phyloP scores from a whole-genome alignment of 2,329 filamentous ascomycete genomes.

The Claviceps paspali region DNA sequence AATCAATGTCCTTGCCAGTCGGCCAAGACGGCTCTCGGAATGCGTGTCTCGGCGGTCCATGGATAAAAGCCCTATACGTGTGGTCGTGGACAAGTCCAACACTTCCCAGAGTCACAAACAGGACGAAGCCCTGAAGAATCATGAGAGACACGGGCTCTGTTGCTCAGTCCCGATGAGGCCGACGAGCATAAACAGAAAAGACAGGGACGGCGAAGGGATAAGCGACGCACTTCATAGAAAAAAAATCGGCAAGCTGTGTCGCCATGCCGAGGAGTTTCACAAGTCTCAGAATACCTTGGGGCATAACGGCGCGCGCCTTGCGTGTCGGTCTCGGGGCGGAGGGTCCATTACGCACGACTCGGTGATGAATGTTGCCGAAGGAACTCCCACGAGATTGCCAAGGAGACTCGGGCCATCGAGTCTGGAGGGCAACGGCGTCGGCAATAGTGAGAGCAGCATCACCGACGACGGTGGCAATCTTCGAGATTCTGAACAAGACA shows the following conservation, averaged over 20 bases:
- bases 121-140: not conserved
- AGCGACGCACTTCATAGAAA: conserved; percentile 9
- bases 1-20: conserved; percentile 9
- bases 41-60: conserved; percentile 13
- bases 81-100: conserved; percentile 10
- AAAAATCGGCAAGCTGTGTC: conserved; percentile 17
- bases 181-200: conserved; percentile 1
- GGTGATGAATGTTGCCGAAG: not conserved
- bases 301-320: conserved; percentile 14
- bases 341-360: conserved; percentile 5
- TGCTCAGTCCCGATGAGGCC: conserved; percentile 10
- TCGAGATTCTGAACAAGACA: conserved; percentile 1
- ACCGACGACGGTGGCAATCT: not conserved
- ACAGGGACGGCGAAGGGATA: conserved; percentile 5
- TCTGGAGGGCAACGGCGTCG: not conserved
- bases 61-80: conserved; percentile 6
- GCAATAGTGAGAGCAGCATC: not conserved
- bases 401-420: not conserved
- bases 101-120: conserved; percentile 12
- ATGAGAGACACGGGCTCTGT: conserved; percentile 17
- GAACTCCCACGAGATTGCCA: conserved; percentile 1
- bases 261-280: conserved; percentile 20
- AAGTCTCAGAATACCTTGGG: conserved; percentile 19
- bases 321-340: not conserved
- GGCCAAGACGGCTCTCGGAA: conserved; percentile 13